Evolutionary conservation across 169 alveolate species (phyloP), one percentile per base, ranked within the genome.

Genomic region (Eimeria sp.): DNA sequence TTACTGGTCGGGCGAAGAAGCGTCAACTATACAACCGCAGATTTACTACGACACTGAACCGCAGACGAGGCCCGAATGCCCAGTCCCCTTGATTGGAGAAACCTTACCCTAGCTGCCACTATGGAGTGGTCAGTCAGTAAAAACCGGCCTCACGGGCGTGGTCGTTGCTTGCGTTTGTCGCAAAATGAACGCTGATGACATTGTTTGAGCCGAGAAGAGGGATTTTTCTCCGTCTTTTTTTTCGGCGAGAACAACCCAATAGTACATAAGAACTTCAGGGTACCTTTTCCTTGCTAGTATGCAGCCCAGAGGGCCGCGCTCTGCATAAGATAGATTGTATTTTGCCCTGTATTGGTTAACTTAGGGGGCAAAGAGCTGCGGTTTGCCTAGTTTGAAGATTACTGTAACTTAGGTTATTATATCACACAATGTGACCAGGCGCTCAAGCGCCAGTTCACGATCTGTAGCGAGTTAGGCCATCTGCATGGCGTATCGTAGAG

Each of bases 1-100:
- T 98, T 82, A 98, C 99, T 30, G 99, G 99, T 90, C 99, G 99
- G 95, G 99, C 99, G 40, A 99, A 99, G 98, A 99, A 99, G 98
- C 99, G 99, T 97, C 99, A 98, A 96, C 99, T 98, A 97, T 99
- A 98, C 98, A 98, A 98, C 98, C 98, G 99, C 96, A 98, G 99
- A 97, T 99, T 98, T 98, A 98, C 99, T 73, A 98, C 98, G 95
- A 97, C 97, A 87, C 99, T 97, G 30, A 97, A 97, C 91, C 93
- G 97, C 89, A 95, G 95, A 95, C 96, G 97, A 84, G 99, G 99
- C n/a, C 99, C 98, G 72, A 98, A 98, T 91, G 95, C 98, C 7
- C 97, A 95, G 95, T 63, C 94, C 34, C 96, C 89, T n/a, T 92
- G 75, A 92, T 16, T 45, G 5, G 95, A 14, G 11, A 40, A 58